Base-by-base conservation (phyloP, 768 basidiomycete species). In the Kwoniella heveanensis region DNA sequence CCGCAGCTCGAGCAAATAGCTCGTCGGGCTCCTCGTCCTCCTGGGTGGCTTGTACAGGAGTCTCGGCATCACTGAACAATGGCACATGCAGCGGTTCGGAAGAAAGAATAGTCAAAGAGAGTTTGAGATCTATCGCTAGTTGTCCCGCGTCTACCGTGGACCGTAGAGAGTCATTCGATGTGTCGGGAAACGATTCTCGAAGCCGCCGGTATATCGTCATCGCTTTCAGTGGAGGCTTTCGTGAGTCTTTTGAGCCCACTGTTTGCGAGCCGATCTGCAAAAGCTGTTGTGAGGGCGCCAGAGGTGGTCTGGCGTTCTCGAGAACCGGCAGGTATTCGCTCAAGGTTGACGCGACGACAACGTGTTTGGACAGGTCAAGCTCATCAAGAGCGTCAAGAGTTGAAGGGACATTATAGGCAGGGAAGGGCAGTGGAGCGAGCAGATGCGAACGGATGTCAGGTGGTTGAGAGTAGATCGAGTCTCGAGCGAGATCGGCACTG, bases 401-500 rank as follows among this genome's bases (percentile, higher is more conserved):
- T 10, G 50, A 24, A 5, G 13, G 32, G 1, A 60, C 15, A 21
- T 29, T 49, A 26, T 56, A 46, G n/a, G 56, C 44, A 25, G 62
- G 56, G 17, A 67, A 21, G 0, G 60, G 58, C 9, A 71, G 54
- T 8, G 56, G 52, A 24, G 10, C 49, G 17, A 72, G 57, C 4
- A 60, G 24, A n/a, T 65, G 63, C 0, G 60, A 66, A 15, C 60
- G 67, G 6, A 59, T 30, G 1, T 52, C 25, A 2, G 32, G 47
- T 5, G 53, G 30, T 36, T 57, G 54, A 17, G 32, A 30, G 22
- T 57, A 54, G 3, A 64, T 32, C 1, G 54, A 49, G 46, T 66
- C 70, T 44, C 67, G 67, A 51, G 67, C 70, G 5, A 72, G 62
- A 47, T 72, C 70, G 39, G 48, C 60, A 6, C 70, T 72, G 50